Base-by-base conservation (phyloP, 257 asterid genomes). In the Lantana camara region DNA sequence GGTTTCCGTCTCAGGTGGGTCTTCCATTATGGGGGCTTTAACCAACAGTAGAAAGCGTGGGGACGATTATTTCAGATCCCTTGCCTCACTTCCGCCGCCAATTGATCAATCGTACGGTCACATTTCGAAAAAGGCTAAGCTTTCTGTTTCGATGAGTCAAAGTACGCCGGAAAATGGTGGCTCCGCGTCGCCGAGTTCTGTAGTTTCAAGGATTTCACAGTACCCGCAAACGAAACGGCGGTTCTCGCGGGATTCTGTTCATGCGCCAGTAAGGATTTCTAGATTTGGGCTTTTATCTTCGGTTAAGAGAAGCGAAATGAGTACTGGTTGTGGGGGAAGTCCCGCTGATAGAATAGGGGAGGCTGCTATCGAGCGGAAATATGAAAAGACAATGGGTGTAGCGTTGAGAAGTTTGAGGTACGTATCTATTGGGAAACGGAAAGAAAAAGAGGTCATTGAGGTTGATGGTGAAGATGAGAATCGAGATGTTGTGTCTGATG, bases 11-110 rank as follows among this genome's bases (percentile, higher is more conserved):
- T 41, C 11, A 15, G 49, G 32, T 62, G 48, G 53, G 4, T 23
- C 22, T 60, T 68, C 49, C 24, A 22, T 24, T 35, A 89, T 86
- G 96, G 95, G 93, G 29, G 87, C 82, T 27, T 68, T 79, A 63
- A 80, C 91, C 69, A 61, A 51, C 63, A 75, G 67, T n/a, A 74
- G 90, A 21, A 87, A 87, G 82, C 85, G 95, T 2, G 77, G 73
- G 3, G 77, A 75, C 44, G 87, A 78, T 52, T 64, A 47, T 34
- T 68, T 27, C 79, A 73, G 45, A 60, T 57, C 63, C 51, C 70
- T 73, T 12, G 55, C 16, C 51, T 27, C 70, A 6, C 45, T 6
- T 74, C 60, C 80, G 0, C 65, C 69, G 10, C 63, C 57, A 16
- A 47, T 71, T 30, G 73, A 71, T 29, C 58, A 23, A 20, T 51